Evolutionary conservation across 768 basidiomycete genomes (phyloP), one percentile per base, ranked within the genome.

Genomic region (Leucogyrophana mollusca): DNA sequence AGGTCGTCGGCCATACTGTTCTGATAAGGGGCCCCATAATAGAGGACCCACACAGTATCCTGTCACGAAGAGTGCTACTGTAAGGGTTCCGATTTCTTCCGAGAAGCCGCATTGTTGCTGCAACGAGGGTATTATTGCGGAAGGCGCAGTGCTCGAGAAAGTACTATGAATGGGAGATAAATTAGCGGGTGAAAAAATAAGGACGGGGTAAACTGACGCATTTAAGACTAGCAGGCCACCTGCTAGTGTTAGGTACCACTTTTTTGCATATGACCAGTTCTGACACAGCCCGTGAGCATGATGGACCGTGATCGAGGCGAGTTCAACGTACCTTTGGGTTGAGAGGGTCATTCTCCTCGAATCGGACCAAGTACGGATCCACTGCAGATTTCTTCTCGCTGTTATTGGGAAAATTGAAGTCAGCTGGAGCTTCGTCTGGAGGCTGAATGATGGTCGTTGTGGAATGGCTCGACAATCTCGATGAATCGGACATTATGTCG

Each of bases 21-120:
- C 75, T 2, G 68, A 81, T 24, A 82, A 59, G 2, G 80, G 80
- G 0, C 72, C 80, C 81, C 79, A 86, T 4, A 81, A 37, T 6
- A 82, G 59, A 3, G 82, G 82, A 0, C 83, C 83, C 17, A 83
- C 70, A 50, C 77, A 80, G 54, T 83, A 85, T n/a, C 84, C 84
- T n/a, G 72, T 72, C 11, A 86, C 75, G 59, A 85, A 86, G 4
- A 86, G 70, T 2, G 84, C 77, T 24, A 85, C 71, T 0, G 75
- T 77, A 38, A 85, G 69, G 8, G 70, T 73, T 4, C 68, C 80
- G 20, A 81, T 70, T 56, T 78, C 80, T 23, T 64, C 16, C 4
- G 75, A 73, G 56, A 85, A 70, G 9, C 66, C 51, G 50, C 83
- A 83, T 25, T 78, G 60, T 7, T 69, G 45, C 51, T 68, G 69